phyloP scores from a whole-genome alignment of 192 early-diverging fungal genomes.

The Gaertneriomyces sp. region DNA sequence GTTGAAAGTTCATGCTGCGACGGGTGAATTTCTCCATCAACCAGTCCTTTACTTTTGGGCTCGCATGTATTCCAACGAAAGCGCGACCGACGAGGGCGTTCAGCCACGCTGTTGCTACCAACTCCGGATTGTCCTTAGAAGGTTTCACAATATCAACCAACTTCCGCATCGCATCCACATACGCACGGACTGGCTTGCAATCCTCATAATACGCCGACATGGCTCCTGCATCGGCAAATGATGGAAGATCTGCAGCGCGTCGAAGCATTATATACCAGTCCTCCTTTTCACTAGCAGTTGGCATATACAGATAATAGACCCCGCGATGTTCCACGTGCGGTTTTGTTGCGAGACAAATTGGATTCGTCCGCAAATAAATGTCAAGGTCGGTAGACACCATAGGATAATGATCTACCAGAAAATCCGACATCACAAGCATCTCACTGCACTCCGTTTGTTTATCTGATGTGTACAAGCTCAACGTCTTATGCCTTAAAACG shows the following conservation, averaged over 20 bases:
- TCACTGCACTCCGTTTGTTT: constrained; percentile 70
- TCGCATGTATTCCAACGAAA: constrained; percentile 63
- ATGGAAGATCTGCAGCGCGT: constrained; percentile 52
- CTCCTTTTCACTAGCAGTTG: constrained; percentile 69
- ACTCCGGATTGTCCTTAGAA: constrained; percentile 19
- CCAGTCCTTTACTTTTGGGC: constrained; percentile 38
- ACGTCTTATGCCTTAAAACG: constrained; percentile 72
- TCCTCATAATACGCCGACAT: constrained; percentile 34
- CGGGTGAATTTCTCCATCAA: constrained; percentile 37
- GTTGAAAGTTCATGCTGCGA: constrained; percentile 53
- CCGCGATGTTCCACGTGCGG: background rate
- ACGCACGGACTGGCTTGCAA: constrained; percentile 27
- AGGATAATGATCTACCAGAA: constrained; percentile 48
- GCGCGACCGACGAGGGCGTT: constrained; percentile 80
- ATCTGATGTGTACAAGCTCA: constrained; percentile 81
- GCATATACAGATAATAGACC: constrained; percentile 36
- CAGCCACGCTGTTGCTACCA: constrained; percentile 67
- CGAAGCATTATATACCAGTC: constrained; percentile 84
- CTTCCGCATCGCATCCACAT: constrained; percentile 39
- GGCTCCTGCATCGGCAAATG: constrained; percentile 35
- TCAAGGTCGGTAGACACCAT: constrained; percentile 31
- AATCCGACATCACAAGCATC: constrained; percentile 68
- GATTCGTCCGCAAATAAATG: constrained; percentile 39
- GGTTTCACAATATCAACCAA: constrained; percentile 27
- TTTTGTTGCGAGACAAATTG: constrained; percentile 30